phyloP scores from a whole-genome alignment of 2,329 filamentous ascomycete species.

The Aspergillus tubingensis region DNA sequence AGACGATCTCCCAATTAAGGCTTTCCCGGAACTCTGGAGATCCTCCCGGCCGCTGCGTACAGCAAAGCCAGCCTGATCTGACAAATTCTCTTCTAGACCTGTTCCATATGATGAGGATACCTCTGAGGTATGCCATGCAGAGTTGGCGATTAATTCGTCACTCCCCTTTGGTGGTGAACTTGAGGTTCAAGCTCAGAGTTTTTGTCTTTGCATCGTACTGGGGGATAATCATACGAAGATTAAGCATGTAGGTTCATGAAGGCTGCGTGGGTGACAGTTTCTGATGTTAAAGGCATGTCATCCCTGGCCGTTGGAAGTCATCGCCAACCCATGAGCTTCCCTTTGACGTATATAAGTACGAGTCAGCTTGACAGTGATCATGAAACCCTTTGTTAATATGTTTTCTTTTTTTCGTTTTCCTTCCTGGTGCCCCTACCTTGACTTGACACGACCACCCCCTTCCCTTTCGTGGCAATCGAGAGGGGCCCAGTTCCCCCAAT shows the following conservation, averaged over 20 bases:
- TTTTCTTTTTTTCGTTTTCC: neutral
- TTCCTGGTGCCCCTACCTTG: neutral
- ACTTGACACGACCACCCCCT: neutral
- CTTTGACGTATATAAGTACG: neutral
- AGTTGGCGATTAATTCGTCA: neutral
- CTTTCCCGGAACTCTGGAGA: conserved; percentile 20
- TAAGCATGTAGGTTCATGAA: conserved; percentile 1
- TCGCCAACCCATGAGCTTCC: neutral
- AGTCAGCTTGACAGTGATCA: neutral
- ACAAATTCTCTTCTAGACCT: conserved; percentile 25
- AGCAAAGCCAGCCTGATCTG: conserved; percentile 14
- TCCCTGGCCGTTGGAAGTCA: neutral
- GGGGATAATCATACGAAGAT: neutral
- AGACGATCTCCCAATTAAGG: conserved; percentile 17
- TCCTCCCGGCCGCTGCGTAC: conserved; percentile 16
- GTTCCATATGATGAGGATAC: conserved; percentile 17
- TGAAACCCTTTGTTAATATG: neutral
- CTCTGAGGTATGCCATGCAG: neutral
- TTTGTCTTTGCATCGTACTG: neutral
- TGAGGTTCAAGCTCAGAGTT: neutral
- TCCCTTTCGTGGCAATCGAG: neutral
- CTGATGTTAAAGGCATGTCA: neutral
- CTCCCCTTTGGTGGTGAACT: neutral
- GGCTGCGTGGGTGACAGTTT: neutral
- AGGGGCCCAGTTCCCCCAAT: neutral